phyloP scores from a whole-genome alignment of 1,284 basidiomycete species.

The Ganoderma lingzhi region DNA sequence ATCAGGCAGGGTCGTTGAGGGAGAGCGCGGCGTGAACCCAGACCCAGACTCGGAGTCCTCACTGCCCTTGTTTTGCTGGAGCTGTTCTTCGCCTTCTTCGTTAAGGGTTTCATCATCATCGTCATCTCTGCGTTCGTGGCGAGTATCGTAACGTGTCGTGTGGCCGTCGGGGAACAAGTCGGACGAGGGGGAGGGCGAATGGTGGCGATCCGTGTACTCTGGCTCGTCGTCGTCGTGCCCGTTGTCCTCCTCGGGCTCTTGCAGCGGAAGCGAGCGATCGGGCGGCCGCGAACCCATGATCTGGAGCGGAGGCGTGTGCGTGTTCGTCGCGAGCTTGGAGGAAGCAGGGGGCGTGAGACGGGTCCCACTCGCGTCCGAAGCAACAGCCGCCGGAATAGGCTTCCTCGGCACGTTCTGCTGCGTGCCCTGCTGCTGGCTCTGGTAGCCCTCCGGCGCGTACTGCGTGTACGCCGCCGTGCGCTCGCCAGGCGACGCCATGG shows the following conservation, averaged over 20 bases:
- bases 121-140: conserved; percentile 42
- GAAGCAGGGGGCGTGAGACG: conserved; percentile 54
- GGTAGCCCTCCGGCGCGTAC: conserved; percentile 59
- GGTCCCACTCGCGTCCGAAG: conserved; percentile 35
- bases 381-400: conserved; percentile 28
- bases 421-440: conserved; percentile 38
- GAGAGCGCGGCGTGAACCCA: conserved; percentile 75
- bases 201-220: conserved; percentile 45
- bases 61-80: conserved; percentile 40
- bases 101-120: conserved; percentile 60
- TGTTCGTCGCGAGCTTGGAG: conserved; percentile 48
- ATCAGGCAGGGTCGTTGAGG: conserved; percentile 64
- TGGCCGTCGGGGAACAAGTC: conserved; percentile 61
- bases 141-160: conserved; percentile 44
- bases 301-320: conserved; percentile 66
- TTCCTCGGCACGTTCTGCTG: conserved; percentile 43
- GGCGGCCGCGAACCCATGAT: conserved; percentile 65
- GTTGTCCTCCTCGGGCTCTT: conserved; percentile 76
- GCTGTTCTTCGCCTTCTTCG: conserved; percentile 49
- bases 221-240: conserved; percentile 43
- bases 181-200: conserved; percentile 63
- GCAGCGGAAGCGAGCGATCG: conserved; percentile 77
- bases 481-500: conserved; percentile 60
- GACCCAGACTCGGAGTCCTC: conserved; percentile 46
- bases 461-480: conserved; percentile 57